Evolutionary conservation across 495 filamentous ascomycete genomes (phyloP), one percentile per base, ranked within the genome.

Genomic region (Penicillium coprophilum): DNA sequence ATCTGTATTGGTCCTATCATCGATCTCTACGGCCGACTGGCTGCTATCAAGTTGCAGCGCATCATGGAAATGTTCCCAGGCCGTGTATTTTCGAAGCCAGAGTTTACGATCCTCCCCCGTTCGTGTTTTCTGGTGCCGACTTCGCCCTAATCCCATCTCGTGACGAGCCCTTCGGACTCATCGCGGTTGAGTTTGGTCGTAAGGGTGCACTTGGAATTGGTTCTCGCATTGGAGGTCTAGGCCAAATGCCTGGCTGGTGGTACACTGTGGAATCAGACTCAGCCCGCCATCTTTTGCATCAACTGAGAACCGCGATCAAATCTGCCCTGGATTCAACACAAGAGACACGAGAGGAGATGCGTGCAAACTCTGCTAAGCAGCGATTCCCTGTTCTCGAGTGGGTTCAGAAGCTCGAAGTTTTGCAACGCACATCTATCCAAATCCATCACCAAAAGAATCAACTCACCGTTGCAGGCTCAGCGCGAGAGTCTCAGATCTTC

Each of bases 161-260:
- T 43, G 86, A 89, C 58, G 86, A 89, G 62, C 86, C 86, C 2
- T 89, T 89, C 56, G 86, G 86, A 12, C 63, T 89, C 27, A 85
- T 88, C 7, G 86, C 86, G n/a, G 86, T 89, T 31, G 86, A 89
- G 56, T 89, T 88, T 61, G 86, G 86, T 13, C 75, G 86, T n/a
- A 88, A 88, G 66, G 86, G 86, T 46, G 85, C 86, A 12, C 75
- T 89, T 13, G 86, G 86, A 53, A 80, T 89, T 27, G 86, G 86
- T 13, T 81, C 84, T 15, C 75, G 72, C 46, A 72, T 77, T 19
- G 74, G 74, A 55, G 86, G 86, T 31, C 71, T 89, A 24, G 86
- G 86, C 9, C 81, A 86, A 49, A 87, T 88, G 84, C 86, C 86
- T 6, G 85, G 86, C 15, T 88, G 83, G 78, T 87, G 85, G 85